phyloP scores from a whole-genome alignment of 2,329 filamentous ascomycete genomes.

The Fusarium nurragi region DNA sequence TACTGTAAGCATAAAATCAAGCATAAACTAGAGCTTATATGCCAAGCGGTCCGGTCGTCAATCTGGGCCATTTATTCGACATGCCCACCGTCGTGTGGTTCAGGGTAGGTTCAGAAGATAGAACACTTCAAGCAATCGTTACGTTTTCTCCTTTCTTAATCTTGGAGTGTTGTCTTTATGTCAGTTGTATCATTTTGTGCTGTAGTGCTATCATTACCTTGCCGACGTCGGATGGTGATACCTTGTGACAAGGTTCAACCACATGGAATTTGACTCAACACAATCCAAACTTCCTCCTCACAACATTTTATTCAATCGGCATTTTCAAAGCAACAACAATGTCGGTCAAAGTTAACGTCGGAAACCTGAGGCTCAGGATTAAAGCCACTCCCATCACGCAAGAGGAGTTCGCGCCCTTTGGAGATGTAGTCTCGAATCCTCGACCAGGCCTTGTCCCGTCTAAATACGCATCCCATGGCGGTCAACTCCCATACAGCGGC shows the following conservation, averaged over 20 bases:
- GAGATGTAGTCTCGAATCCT: constrained; percentile 83
- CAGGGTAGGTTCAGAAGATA: neutral
- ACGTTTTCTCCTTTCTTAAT: neutral
- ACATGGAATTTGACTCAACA: constrained; percentile 8
- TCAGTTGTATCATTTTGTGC: constrained; percentile 55
- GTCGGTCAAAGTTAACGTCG: constrained; percentile 43
- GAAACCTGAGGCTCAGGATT: constrained; percentile 50
- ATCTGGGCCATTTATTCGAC: neutral
- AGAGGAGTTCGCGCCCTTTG: constrained; percentile 78
- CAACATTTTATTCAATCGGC: neutral
- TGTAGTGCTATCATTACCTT: neutral
- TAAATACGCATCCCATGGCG: constrained; percentile 53
- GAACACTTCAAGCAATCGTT: neutral
- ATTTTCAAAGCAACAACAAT: constrained; percentile 24
- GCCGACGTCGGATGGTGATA: constrained; percentile 19
- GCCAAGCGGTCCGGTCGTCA: neutral
- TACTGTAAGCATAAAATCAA: neutral
- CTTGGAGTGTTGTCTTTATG: neutral
- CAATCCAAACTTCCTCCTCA: neutral
- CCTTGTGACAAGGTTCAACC: neutral
- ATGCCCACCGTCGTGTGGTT: neutral
- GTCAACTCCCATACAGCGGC: constrained; percentile 56
- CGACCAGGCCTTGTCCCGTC: constrained; percentile 64
- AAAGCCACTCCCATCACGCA: constrained; percentile 73
- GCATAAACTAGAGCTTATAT: neutral